Conservation (phyloP, 768 basidiomycete genomes). For the Phaffia tasmanica region DNA sequence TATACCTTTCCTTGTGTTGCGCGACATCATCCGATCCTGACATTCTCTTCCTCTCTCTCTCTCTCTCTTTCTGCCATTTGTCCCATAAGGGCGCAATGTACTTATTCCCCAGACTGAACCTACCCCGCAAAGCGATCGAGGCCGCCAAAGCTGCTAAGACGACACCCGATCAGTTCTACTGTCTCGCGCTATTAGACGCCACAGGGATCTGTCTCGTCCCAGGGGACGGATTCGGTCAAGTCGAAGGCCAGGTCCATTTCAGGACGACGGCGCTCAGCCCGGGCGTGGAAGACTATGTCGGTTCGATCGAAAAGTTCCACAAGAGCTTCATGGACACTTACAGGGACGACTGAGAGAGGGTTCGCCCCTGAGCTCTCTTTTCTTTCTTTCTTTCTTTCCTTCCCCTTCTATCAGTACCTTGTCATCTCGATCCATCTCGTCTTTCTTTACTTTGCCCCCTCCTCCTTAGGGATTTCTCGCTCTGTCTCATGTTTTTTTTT, state of each 20-base stretch:
- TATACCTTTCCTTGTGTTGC: neutral
- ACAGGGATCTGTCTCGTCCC: slow-evolving; percentile 75
- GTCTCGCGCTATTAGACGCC: slow-evolving; percentile 55
- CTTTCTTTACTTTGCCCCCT: too few species aligned
- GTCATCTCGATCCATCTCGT: neutral
- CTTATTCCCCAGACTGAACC: slow-evolving; percentile 70
- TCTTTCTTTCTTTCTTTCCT: neutral
- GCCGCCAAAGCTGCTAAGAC: slow-evolving; percentile 63
- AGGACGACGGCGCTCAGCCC: slow-evolving; percentile 88
- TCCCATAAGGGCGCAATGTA: slow-evolving; percentile 72
- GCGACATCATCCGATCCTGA: neutral
- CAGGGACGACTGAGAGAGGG: neutral
- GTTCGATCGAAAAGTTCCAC: slow-evolving; percentile 68
- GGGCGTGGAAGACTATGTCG: slow-evolving; percentile 73
- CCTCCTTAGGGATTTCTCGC: too few species aligned
- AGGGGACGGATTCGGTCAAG: slow-evolving; percentile 90
- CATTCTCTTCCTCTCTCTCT: neutral
- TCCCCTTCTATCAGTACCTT: neutral
- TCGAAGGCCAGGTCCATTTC: slow-evolving; percentile 79
- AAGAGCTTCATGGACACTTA: slow-evolving; percentile 48
- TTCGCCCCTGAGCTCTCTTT: neutral
- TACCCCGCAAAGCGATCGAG: slow-evolving; percentile 60
- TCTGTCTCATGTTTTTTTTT: too few species aligned
- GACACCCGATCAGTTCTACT: slow-evolving; percentile 80
- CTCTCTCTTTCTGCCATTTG: neutral